A percentile compares a stretch with the other conserved stretches of the same genome.
These are phyloP conservation scores for Pythium graminicola DNA, from an alignment of 352 stramenopile species.

Conservation along the genomic window DNA sequence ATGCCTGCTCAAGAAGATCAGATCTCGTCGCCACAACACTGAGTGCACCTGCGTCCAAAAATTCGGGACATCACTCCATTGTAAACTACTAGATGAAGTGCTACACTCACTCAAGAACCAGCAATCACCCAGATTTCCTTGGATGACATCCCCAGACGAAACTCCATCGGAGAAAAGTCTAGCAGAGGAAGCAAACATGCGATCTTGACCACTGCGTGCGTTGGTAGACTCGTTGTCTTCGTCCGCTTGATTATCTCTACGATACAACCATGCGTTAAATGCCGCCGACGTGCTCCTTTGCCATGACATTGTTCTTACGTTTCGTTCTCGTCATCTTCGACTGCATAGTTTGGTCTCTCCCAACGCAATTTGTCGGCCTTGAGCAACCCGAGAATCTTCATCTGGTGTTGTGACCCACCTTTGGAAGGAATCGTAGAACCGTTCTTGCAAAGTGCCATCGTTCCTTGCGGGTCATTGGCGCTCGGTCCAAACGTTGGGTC, in stretches of 20 bases:
- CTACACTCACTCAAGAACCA: conserved; percentile 84
- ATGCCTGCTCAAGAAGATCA: conserved; percentile 73
- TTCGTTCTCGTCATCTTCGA: conserved; percentile 21
- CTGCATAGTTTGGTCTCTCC: conserved; percentile 64
- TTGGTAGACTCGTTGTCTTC: conserved; percentile 27
- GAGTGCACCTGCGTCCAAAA: conserved; percentile 50
- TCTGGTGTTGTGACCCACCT: conserved; percentile 64
- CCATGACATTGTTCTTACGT: conserved; percentile 3
- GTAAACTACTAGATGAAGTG: neutral
- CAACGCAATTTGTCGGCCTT: conserved; percentile 74
- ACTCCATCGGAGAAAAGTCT: conserved; percentile 70
- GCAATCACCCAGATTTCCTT: conserved; percentile 88
- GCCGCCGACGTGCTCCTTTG: neutral
- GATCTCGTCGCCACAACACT: conserved; percentile 79
- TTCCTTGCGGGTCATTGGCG: conserved; percentile 44
- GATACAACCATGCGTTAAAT: neutral
- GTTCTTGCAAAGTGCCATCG: conserved; percentile 60
- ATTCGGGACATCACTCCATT: neutral
- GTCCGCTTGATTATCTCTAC: conserved; percentile 24
- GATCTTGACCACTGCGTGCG: conserved; percentile 24
- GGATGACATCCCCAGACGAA: conserved; percentile 80
- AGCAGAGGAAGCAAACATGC: conserved; percentile 54
- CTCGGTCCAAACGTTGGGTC: conserved; percentile 81
- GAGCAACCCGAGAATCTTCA: conserved; percentile 60
- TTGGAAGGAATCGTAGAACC: conserved; percentile 47